Evolutionary conservation across 805 yeast species (phyloP), one percentile per base, ranked within the genome.

Genomic region (Cyberlindnera veronae): DNA sequence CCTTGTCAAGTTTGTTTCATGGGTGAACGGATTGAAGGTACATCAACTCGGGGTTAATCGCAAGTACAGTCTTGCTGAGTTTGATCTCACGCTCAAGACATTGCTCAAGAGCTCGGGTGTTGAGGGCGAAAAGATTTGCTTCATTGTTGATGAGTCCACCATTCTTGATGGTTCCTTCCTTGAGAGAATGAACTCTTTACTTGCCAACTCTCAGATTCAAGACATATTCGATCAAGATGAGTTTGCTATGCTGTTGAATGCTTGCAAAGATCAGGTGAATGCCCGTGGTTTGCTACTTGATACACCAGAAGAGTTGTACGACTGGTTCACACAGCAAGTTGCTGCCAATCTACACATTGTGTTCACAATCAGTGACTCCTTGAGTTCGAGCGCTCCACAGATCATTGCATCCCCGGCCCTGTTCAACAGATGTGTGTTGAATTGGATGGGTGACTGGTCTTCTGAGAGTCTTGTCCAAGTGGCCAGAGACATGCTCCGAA

Each of bases 131-230:
- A 73, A 69, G 38, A 59, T 80, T 0, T 84, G 95, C 48, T 76
- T 87, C 40, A 66, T 90, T 16, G 71, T 91, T 15, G 95, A 88
- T 50, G 96, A 91, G 51, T 79, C 95, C 0, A 77, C 81, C 21
- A 76, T 89, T 36, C 51, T 80, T 30, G 90, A 86, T 24, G 70
- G 95, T 0, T 69, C 93, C 0, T 91, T 90, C 54, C 62, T 91
- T 22, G 98, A 91, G 60, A 67, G 95, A 45, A 88, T 91, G 93
- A 91, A 91, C 53, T 86, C 95, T 0, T 64, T 91, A n/a, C 69
- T 91, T 28, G 96, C 97, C 0, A 91, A 91, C 60, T 85, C 95
- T 0, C 97, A 91, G 54, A 72, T 89, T 28, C 96, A 96, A 1
- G 96, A 95, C 4, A 64, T 91, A 12, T 91, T 87, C 58, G 84